Base-by-base conservation (phyloP, 208 protist species). In the Crithidia fasciculata region DNA sequence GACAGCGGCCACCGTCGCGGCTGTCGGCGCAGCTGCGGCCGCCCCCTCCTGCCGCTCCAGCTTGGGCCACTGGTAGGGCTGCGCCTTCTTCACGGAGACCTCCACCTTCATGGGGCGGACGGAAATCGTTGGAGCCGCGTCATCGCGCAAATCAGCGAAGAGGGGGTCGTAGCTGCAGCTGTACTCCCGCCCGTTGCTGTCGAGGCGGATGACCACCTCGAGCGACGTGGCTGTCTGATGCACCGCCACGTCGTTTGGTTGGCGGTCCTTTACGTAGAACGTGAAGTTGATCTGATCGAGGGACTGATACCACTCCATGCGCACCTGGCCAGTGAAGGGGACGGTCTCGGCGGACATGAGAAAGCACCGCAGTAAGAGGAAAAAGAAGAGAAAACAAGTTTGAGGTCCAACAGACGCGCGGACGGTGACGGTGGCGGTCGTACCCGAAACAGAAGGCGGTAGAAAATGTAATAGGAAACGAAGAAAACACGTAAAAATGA, bases 261-360 rank as follows among this genome's bases (percentile, higher is more conserved):
- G 68, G 36, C 87, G 78, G 19, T 96, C 81, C 62, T 95, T 95
- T 18, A 96, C 86, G 81, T 95, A 97, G 73, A 97, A 95, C 45
- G 83, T 91, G 69, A 98, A 86, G 52, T 82, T 85, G 39, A 97
- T 54, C 13, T 65, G 66, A 13, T 82, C 73, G 6, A 68, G 69
- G 12, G 88, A 90, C 76, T 98, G 95, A 74, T 95, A 97, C 93
- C 94, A 98, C 70, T 98, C 95, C 74, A 86, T 89, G 52, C 88
- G 87, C 55, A 95, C 88, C 44, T 76, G 71, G 0, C 80, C 83
- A 8, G 66, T 72, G 64, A 90, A 92, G 8, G 81, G 74, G 13
- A 86, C 74, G 8, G 84, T 89, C 40, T 78, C 68, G 36, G 54
- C 55, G 15, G 70, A 75, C 53, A 68, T 58, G 39, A n/a, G 57